phyloP scores from a whole-genome alignment of 345 rosid genomes.

The Camelina sativa region DNA sequence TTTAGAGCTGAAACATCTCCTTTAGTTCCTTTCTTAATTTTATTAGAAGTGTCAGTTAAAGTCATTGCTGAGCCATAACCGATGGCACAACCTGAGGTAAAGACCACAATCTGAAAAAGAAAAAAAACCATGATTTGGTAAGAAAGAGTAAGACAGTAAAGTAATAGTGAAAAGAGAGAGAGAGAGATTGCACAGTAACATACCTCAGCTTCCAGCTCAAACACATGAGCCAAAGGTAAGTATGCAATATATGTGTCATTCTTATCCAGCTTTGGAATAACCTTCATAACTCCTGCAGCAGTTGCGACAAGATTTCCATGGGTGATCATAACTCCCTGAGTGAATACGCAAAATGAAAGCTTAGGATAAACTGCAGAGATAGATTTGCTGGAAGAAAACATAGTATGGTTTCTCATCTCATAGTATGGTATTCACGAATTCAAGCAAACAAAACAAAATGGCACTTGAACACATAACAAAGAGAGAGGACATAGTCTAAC shows the following conservation, averaged over 20 bases:
- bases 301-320: slow-evolving; percentile 85
- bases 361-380: slow-evolving; percentile 6
- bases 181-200: slow-evolving; percentile 4
- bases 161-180: slow-evolving; percentile 7
- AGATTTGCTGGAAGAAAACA: slow-evolving; percentile 3
- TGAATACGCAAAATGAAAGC: slow-evolving; percentile 35
- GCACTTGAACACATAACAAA: slow-evolving; percentile 18
- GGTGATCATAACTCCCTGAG: slow-evolving; percentile 92
- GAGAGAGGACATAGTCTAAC: slow-evolving; percentile 10
- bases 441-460: neutral
- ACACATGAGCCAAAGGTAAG: slow-evolving; percentile 95
- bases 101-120: slow-evolving; percentile 62
- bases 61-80: slow-evolving; percentile 92
- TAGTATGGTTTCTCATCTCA: neutral
- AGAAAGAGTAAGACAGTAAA: slow-evolving; percentile 31
- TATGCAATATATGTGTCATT: slow-evolving; percentile 74
- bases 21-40: slow-evolving; percentile 85
- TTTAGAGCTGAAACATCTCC: slow-evolving; percentile 84
- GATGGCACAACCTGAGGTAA: slow-evolving; percentile 70
- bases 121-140: slow-evolving; percentile 39
- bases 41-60: slow-evolving; percentile 77
- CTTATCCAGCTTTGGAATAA: slow-evolving; percentile 60
- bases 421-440: neutral
- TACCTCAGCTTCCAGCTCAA: slow-evolving; percentile 95
- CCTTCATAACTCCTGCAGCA: slow-evolving; percentile 76